Conservation (phyloP, 2,329 filamentous ascomycete species). For the Rutstroemia sp. region DNA sequence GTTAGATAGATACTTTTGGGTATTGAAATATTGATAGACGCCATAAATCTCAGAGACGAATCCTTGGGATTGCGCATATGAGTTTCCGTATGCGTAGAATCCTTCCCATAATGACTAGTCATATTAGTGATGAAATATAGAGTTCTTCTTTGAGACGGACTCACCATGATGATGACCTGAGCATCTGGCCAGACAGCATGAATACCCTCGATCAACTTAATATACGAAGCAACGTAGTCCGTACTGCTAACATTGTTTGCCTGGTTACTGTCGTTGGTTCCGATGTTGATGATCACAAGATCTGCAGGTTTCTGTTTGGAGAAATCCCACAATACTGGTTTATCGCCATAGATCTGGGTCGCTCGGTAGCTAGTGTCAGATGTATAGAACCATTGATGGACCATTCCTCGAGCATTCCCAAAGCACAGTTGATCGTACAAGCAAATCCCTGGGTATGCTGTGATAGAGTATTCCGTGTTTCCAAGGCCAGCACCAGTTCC, state of each 20-base stretch:
- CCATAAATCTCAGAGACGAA: constrained; percentile 43
- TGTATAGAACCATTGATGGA: constrained; percentile 51
- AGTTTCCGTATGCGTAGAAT: constrained; percentile 44
- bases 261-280: constrained; percentile 39
- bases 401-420: constrained; percentile 41
- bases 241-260: constrained; percentile 34
- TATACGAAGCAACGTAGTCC: constrained; percentile 36
- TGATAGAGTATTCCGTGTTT: constrained; percentile 50
- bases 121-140: constrained; percentile 4
- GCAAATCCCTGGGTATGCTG: constrained; percentile 52
- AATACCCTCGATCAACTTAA: constrained; percentile 38
- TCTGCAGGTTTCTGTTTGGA: constrained; percentile 35
- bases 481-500: constrained; percentile 49
- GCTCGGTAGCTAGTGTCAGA: constrained; percentile 38
- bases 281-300: constrained; percentile 40
- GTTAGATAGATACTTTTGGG: constrained; percentile 34
- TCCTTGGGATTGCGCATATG: constrained; percentile 39
- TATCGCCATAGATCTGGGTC: constrained; percentile 31
- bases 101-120: constrained; percentile 44
- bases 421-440: constrained; percentile 48
- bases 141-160: constrained; percentile 33
- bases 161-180: constrained; percentile 38
- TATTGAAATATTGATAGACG: constrained; percentile 46
- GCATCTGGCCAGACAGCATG: constrained; percentile 40
- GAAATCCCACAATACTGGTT: constrained; percentile 32